Base-by-base conservation (phyloP, 805 yeast species). In the Candida arabinofermentans region DNA sequence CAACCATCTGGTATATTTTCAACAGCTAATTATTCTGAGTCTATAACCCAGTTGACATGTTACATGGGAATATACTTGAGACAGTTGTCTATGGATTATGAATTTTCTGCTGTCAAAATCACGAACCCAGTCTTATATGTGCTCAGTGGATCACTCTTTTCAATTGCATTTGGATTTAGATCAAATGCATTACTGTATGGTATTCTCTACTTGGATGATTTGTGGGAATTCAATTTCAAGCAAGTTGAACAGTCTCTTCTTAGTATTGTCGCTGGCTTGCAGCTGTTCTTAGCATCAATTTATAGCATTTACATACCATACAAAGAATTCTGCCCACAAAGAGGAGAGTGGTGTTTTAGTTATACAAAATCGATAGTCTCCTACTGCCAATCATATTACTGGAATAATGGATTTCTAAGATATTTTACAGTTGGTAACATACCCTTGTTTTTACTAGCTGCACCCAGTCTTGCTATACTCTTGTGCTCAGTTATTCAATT, bases 361-460 rank as follows among this genome's bases (percentile, higher is more conserved):
- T 43, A 48, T 3, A 39, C 85, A 0, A 87, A 86, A 6, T 74
- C 83, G 18, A 67, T 91, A 12, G 81, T 81, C 51, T 60, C 75
- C 3, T 86, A 72, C 59, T 85, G 95, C 6, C 99, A 93, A 62
- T 44, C 64, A 1, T 71, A 79, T 48, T 89, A 91, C 60, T 93
- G 99, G 99, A 75, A 80, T 51, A 74, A 70, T 34, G 98, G 99
- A 0, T 77, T 90, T 39, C 61, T 93, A 42, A 69, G 64, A 31
- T 93, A 93, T 63, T 93, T 96, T 91, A 83, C 93, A 0, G 44
- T 70, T 0, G 79, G 79, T 55, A 91, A 93, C 54, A 61, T 86
- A 7, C 96, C 96, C 9, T 86, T 90, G 61, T 91, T 93, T 58
- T 23, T 81, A 8, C 69, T 93, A 53, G 91, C 86, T 0, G 42